Evolutionary conservation across 192 early-diverging fungal genomes (phyloP).

Genomic region (Kickxella alabastrina): DNA sequence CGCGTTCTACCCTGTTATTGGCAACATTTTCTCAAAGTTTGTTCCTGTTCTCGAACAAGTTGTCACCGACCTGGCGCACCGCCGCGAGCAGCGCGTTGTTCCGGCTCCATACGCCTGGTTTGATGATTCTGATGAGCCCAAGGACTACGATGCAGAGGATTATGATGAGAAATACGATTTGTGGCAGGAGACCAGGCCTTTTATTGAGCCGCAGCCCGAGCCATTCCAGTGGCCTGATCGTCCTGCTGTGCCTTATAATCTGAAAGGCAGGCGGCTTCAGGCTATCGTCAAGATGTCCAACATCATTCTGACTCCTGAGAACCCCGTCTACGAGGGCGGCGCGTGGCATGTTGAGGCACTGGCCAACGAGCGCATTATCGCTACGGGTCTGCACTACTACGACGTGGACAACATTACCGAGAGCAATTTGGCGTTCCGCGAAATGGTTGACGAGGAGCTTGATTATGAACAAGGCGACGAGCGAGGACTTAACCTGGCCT

Average conservation of each 20-base stretch:
- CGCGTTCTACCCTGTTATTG: conserved; percentile 54
- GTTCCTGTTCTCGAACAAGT: conserved; percentile 65
- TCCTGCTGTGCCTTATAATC: conserved; percentile 14
- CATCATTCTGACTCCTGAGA: conserved; percentile 65
- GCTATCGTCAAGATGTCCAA: conserved; percentile 72
- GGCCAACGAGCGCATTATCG: conserved; percentile 66
- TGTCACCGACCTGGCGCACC: conserved; percentile 25
- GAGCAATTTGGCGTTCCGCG: conserved; percentile 57
- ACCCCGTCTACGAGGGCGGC: conserved; percentile 53
- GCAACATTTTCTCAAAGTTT: conserved; percentile 51
- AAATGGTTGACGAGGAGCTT: conserved; percentile 4
- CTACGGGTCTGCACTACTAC: conserved; percentile 74
- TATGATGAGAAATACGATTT: conserved; percentile 23
- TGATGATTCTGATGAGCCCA: conserved; percentile 4
- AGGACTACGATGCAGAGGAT: conserved; percentile 11
- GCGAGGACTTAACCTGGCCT: conserved; percentile 23
- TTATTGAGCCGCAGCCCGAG: conserved; percentile 36
- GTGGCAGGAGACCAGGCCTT: conserved; percentile 13
- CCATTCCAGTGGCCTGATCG: conserved; percentile 32
- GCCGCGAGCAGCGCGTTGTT: conserved; percentile 1
- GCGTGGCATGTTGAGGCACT: conserved; percentile 74
- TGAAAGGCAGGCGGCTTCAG: conserved; percentile 49
- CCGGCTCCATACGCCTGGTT: conserved; percentile 27
- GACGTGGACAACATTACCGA: conserved; percentile 66
- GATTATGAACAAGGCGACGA: conserved; percentile 29